Conservation (phyloP, 495 filamentous ascomycete genomes). For the Platismatia glauca region DNA sequence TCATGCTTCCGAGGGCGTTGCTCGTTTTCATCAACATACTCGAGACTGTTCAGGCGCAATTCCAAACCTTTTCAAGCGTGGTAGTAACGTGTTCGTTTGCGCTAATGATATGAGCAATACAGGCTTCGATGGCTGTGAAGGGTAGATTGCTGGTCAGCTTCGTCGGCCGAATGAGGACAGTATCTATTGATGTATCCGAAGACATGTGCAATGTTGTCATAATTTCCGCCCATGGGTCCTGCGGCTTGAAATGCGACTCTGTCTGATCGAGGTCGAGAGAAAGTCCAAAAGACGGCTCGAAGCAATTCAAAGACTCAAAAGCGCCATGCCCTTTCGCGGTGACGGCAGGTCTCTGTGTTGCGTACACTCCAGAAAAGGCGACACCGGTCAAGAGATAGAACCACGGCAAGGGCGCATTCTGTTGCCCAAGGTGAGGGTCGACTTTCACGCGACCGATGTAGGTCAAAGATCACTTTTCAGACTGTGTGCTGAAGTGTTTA, state of each 20-base stretch:
- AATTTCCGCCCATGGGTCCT: not conserved
- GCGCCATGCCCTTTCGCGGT: too few species aligned
- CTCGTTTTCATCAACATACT: not conserved
- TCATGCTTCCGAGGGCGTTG: too few species aligned
- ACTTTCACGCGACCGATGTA: not conserved
- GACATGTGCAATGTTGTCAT: not conserved
- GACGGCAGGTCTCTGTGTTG: too few species aligned
- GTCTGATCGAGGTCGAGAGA: not conserved
- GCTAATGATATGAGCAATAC: not conserved
- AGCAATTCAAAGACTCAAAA: too few species aligned
- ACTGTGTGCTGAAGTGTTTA: not conserved
- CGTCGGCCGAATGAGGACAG: not conserved
- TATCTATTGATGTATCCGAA: not conserved
- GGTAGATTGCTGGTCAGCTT: not conserved
- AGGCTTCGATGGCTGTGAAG: not conserved
- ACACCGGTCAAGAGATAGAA: not conserved
- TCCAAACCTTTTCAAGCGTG: not conserved
- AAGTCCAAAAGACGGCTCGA: too few species aligned
- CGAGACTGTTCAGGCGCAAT: not conserved
- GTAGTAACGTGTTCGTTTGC: not conserved
- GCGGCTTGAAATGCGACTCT: not conserved
- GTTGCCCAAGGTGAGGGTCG: not conserved
- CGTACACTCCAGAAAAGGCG: not conserved
- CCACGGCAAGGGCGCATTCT: not conserved
- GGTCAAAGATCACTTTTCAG: not conserved